Evolutionary conservation across 345 rosid genomes (phyloP), one percentile per base, ranked within the genome.

Genomic region (Corchorus capsularis): DNA sequence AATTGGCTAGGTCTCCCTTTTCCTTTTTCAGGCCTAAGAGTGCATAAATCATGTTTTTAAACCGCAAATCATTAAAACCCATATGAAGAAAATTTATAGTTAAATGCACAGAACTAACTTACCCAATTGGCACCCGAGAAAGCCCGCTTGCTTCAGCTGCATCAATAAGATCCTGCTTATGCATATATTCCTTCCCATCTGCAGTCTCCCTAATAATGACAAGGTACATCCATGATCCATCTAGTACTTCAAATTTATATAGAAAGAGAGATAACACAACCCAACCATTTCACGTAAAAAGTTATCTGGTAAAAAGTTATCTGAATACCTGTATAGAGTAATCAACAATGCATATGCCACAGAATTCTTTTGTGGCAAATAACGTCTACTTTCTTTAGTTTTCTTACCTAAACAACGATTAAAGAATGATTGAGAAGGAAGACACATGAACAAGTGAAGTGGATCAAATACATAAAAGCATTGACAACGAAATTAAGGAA

Each of bases 61-160:
- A 47, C 43, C 77, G 78, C 68, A 63, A 75, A 66, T 46, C 7
- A 61, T 17, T 35, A 63, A 39, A 17, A 45, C 6, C 41, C 19
- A 20, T 41, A 20, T 71, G 56, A 73, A 64, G 45, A 8, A 66
- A 79, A 41, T 15, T 62, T 43, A 55, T 71, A 71, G 19, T 35
- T 22, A 53, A 41, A 69, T 57, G 5, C 12, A 74, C 46, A 49
- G n/a, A 39, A 83, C 27, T 34, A 72, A 59, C 98, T 50, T 86
- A 93, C 98, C 14, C 81, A 59, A 95, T 85, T 54, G 96, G 92
- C 10, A 62, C 86, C 55, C 89, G 89, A 80, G 98, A 93, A 81
- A 93, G 97, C 39, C 99, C 99, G 80, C 97, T 93, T 37, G 96
- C 97, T 73, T 96, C 99, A 76, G 97, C 86, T 46, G 92, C 96